Evolutionary conservation across 1,139 yeast genomes (phyloP), one percentile per base, ranked within the genome.

Genomic region (Magnusiomyces sp.): DNA sequence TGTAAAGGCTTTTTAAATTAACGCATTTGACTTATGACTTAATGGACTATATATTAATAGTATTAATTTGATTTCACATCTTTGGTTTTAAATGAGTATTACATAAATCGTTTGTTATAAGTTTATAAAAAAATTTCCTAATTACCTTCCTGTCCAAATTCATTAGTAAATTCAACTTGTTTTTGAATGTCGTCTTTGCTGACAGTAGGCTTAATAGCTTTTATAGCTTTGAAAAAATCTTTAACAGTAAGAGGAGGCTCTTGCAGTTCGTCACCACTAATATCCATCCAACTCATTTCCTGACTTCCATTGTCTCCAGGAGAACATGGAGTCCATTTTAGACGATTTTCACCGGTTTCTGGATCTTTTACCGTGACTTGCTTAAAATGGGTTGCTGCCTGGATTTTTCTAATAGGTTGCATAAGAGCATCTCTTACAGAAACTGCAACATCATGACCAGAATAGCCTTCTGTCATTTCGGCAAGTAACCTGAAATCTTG

Each of bases 381-480:
- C 45, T 84, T 86, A 71, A 94, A 94, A 71, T 94, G 99, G 0
- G 99, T 94, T 0, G 98, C 97, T 60, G 80, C 84, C 67, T 92
- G 98, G 56, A 94, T 89, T 64, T 89, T 89, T 60, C 98, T 78
- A 52, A 94, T 87, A 1, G 99, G 98, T 66, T 90, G 95, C 98
- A 94, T 94, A 57, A 94, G 73, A 0, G 98, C 97, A 67, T 94
- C 99, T 60, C 95, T 80, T 5, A 94, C 98, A 16, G 90, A 95
- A 41, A 92, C 97, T 0, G 97, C 94, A 40, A 94, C 78, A 75
- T 94, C 99, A 64, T 92, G 95, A 50, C 99, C 99, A 0, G 97
- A 88, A 66, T 92, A 92, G 10, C 98, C 98, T 7, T 88, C 95
- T 0, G 98, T 92, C 92, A 92, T 83, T 54, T 85, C 89, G 0